Evolutionary conservation across 805 yeast genomes (phyloP), one percentile per base, ranked within the genome.

Genomic region (Starmera quercuum): DNA sequence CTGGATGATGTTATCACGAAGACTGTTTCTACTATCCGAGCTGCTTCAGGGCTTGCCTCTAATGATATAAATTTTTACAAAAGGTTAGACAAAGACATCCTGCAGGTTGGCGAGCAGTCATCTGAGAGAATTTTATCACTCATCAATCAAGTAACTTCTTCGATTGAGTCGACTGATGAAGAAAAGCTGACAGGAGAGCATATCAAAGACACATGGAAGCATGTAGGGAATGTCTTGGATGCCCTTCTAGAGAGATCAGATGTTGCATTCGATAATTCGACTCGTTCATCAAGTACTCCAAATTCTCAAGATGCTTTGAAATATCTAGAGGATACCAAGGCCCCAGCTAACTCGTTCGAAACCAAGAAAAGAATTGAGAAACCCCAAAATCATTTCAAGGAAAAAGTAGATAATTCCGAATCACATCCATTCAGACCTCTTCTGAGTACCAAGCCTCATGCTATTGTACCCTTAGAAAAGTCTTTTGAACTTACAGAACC

Each of bases 41-140:
- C 81, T 3, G 68, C 95, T 0, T 64, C 80, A 4, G 76, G 83
- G 2, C 56, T 88, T 28, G 82, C 83, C 2, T 74, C 85, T 1
- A 83, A 83, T 36, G 97, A 90, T 61, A 68, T 87, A n/a, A 73
- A 70, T 20, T 92, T 88, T 49, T 75, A 77, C 54, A 63, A 68
- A 30, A 75, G 83, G 30, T 50, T 85, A 10, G 90, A 84, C 46
- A 46, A 61, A 4, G 49, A 54, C 1, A 49, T 78, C 11, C 56
- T 66, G 7, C 41, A 49, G 0, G 50, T 64, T 11, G 52, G 78
- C 31, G 63, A 64, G 8, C 42, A 44, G 2, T 49, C 71, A 1
- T 64, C 77, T 4, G 51, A 56, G 12, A 54, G 62, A 15, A 36
- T 82, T 6, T 49, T 75, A 18, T 56, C 52, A 2, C 40, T 75